Evolutionary conservation across 2,329 filamentous ascomycete species (phyloP).

Genomic region (Diaporthe citriasiana): DNA sequence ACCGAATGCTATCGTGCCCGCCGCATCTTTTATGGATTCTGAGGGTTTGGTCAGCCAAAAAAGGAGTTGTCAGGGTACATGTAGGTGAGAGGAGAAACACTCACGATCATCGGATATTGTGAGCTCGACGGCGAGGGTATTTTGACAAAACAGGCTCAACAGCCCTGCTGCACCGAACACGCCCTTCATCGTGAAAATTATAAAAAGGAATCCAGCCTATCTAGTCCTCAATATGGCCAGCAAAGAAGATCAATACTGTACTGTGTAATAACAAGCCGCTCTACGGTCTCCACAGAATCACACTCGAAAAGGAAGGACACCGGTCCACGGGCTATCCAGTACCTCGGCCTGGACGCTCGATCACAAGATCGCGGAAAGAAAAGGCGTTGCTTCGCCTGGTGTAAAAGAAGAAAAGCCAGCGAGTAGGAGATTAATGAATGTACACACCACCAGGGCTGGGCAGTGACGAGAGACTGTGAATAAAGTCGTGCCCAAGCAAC

Average conservation of each 20-base stretch:
- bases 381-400: conserved; percentile 50
- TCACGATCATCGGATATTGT: conserved; percentile 46
- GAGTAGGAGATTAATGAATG: conserved; percentile 28
- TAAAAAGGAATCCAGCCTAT: not conserved
- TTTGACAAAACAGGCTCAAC: conserved; percentile 44
- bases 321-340: not conserved
- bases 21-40: conserved; percentile 66
- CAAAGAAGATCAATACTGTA: not conserved
- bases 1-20: conserved; percentile 62
- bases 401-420: conserved; percentile 44
- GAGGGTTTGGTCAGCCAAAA: conserved; percentile 52
- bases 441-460: conserved; percentile 21
- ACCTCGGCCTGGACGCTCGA: conserved; percentile 8
- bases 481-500: conserved; percentile 26
- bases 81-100: conserved; percentile 5
- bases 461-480: conserved; percentile 33
- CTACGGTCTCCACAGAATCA: conserved; percentile 31
- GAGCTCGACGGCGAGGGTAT: conserved; percentile 44
- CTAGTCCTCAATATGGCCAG: conserved; percentile 5
- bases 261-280: conserved; percentile 18
- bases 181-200: conserved; percentile 43
- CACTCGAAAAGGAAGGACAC: conserved; percentile 42
- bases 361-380: conserved; percentile 38
- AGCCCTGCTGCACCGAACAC: conserved; percentile 40
- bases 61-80: not conserved